Base-by-base conservation (phyloP, 1,284 basidiomycete species). In the Peniophora sp. region DNA sequence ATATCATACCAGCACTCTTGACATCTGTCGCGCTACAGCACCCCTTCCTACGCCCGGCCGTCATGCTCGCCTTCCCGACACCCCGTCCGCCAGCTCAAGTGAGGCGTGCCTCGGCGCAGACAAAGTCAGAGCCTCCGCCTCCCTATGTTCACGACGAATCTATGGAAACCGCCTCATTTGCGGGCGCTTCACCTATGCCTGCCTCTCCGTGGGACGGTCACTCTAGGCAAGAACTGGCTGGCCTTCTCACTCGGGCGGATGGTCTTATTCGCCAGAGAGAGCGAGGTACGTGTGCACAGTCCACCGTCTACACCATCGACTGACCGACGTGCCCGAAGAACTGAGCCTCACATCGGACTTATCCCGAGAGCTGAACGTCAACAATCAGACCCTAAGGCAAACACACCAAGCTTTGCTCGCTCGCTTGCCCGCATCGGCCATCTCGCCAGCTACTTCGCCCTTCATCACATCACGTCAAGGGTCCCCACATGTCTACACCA, bases 201-300 rank as follows among this genome's bases (percentile, higher is more conserved):
- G 0, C 68, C 72, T 10, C 61, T 70, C 49, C 53, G 64, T 27
- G 65, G 66, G 39, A 75, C 55, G 81, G 81, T 54, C 74, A 71
- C 58, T 87, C 83, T n/a, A 72, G 79, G 39, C 84, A 84, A 55
- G 88, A 91, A 58, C 73, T 91, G 43, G 76, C 80, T 9, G 74
- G 75, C 36, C 68, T 89, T 37, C 73, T 90, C 35, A 64, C 78
- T 39, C 81, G 81, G 61, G 88, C 85, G 2, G 83, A 85, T 54
- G 75, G 71, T 51, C 69, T 91, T 45, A 90, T 93, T 54, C 83
- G 80, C 60, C 81, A 83, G 52, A 75, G 87, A 43, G 88, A 89
- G 66, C 75, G 76, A 60, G 88, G 80, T 64, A 17, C 27, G 27
- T 32, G 6, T 27, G 34, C 46, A 32, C 47, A 42, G 34, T 36